phyloP scores from a whole-genome alignment of 2,329 filamentous ascomycete species.

The Monilinia fructicola region DNA sequence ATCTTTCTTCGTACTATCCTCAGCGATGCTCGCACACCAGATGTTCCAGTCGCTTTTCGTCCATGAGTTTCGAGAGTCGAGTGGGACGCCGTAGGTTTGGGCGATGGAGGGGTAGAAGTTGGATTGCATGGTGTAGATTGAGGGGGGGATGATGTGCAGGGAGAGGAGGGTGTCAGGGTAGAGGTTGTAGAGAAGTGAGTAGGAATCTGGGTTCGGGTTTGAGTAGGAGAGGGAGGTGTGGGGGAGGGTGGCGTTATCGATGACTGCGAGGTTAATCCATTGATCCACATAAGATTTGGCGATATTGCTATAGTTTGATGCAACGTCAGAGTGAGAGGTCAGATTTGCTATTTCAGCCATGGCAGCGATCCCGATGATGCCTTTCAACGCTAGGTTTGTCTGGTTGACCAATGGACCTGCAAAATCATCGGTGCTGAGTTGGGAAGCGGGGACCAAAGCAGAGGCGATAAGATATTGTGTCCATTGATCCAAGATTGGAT shows the following conservation, averaged over 20 bases:
- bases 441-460: constrained; percentile 70
- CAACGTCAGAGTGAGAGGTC: constrained; percentile 57
- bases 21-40: neutral
- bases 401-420: constrained; percentile 75
- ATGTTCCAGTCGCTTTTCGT: constrained; percentile 64
- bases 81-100: constrained; percentile 75
- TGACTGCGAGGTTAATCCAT: constrained; percentile 72
- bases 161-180: constrained; percentile 77
- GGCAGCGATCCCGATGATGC: constrained; percentile 78
- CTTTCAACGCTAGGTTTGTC: constrained; percentile 80
- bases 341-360: constrained; percentile 70
- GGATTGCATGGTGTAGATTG: constrained; percentile 75
- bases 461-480: constrained; percentile 73
- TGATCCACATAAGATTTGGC: constrained; percentile 68
- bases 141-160: constrained; percentile 72
- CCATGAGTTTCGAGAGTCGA: constrained; percentile 77
- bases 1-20: neutral
- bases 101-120: constrained; percentile 72
- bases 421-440: constrained; percentile 82
- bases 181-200: constrained; percentile 68
- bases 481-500: constrained; percentile 74
- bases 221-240: constrained; percentile 77
- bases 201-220: constrained; percentile 41
- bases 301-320: constrained; percentile 57
- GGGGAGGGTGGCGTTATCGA: constrained; percentile 52